Percentiles rank a stretch among this genome's conserved stretches.
phyloP scores from a whole-genome alignment of 805 yeast genomes.

The Candida wancherniae region DNA sequence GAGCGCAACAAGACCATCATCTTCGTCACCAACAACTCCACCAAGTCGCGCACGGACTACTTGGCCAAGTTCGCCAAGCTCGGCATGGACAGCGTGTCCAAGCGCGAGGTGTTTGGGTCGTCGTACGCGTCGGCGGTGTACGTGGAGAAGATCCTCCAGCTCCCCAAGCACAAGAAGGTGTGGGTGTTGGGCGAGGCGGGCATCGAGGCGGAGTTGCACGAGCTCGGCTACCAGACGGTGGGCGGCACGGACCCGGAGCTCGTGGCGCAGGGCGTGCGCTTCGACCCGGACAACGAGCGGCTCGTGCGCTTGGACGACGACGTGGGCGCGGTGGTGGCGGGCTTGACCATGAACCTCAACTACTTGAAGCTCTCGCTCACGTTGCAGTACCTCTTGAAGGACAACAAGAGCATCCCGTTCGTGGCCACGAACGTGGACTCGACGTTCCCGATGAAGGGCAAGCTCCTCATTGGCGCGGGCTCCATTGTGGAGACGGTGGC shows the following conservation, averaged over 20 bases:
- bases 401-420: slow-evolving; percentile 56
- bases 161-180: slow-evolving; percentile 72
- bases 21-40: slow-evolving; percentile 94
- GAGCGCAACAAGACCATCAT: slow-evolving; percentile 58
- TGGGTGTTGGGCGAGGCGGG: slow-evolving; percentile 91
- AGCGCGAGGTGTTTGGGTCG: slow-evolving; percentile 82
- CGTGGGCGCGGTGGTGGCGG: slow-evolving; percentile 89
- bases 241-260: slow-evolving; percentile 80
- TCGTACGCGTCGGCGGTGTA: slow-evolving; percentile 90
- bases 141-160: slow-evolving; percentile 65
- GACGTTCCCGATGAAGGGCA: slow-evolving; percentile 86
- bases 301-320: slow-evolving; percentile 57
- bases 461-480: slow-evolving; percentile 92
- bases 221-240: slow-evolving; percentile 66
- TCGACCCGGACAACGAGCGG: slow-evolving; percentile 52
- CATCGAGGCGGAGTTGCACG: slow-evolving; percentile 69
- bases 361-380: slow-evolving; percentile 80
- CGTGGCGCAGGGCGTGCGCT: slow-evolving; percentile 39
- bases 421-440: slow-evolving; percentile 94
- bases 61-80: slow-evolving; percentile 63
- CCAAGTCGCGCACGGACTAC: slow-evolving; percentile 80
- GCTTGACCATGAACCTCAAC: slow-evolving; percentile 71
- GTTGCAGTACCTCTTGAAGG: slow-evolving; percentile 68
- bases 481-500: slow-evolving; percentile 77
- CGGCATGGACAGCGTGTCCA: slow-evolving; percentile 45